These are phyloP conservation scores for Anethum foeniculum DNA, from an alignment of 140 eudicot species.

Conservation along the genomic window DNA sequence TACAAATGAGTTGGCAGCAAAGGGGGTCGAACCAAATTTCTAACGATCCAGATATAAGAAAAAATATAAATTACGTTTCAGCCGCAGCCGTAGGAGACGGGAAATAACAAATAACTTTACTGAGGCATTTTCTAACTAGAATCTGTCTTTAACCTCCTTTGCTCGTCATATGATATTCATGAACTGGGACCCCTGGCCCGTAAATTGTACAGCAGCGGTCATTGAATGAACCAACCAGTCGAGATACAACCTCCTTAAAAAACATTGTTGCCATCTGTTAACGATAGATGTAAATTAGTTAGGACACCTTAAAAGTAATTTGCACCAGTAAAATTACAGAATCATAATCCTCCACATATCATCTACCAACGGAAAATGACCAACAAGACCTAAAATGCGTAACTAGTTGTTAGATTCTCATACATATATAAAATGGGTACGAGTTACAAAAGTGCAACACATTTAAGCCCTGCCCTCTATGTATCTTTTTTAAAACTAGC, in stretches of 20 bases:
- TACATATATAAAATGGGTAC: background rate
- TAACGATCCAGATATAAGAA: background rate
- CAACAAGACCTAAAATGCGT: background rate
- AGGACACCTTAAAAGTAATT: background rate
- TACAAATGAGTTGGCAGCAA: background rate
- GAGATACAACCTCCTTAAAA: slow-evolving; percentile 5
- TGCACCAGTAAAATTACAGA: background rate
- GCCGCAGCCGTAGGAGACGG: background rate
- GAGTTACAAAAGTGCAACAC: background rate
- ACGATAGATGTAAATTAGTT: background rate
- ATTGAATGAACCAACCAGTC: slow-evolving; percentile 4
- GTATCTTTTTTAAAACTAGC: background rate
- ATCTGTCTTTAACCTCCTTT: background rate
- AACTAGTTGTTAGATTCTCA: background rate
- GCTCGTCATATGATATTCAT: slow-evolving; percentile 1
- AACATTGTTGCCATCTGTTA: background rate
- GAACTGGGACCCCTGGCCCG: background rate
- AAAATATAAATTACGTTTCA: background rate
- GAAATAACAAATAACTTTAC: background rate
- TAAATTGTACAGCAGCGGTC: slow-evolving; percentile 2
- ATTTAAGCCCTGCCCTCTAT: background rate
- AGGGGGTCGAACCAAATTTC: background rate
- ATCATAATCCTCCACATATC: background rate
- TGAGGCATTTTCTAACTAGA: background rate
- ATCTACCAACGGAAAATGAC: background rate